Base-by-base conservation (phyloP, 345 rosid species). In the Carallia pectinifolia region DNA sequence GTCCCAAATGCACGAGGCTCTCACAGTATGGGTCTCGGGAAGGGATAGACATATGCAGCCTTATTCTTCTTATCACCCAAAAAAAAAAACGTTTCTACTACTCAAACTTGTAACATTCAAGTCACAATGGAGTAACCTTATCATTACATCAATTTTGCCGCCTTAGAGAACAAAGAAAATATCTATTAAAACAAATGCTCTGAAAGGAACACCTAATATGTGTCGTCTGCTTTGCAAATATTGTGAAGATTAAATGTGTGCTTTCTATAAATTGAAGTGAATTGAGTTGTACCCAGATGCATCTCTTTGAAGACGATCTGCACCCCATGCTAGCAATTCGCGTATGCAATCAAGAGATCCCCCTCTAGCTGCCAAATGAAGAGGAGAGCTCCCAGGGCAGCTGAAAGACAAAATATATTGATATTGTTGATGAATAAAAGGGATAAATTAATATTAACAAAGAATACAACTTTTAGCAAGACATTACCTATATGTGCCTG, bases 241-340 rank as follows among this genome's bases (percentile, higher is more conserved):
- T 44, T 44, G 50, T 44, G 50, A 44, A 56, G 29, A 23, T 9
- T 23, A 56, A 23, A n/a, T 19, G 60, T 8, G 12, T 56, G 33
- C 31, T 13, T 56, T 56, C 33, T 56, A 30, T 27, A 56, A 15
- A 9, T 30, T 8, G 30, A 56, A 44, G 4, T 44, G 50, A 44
- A 12, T 44, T 44, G 50, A 44, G 52, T 18, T 60, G 55, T 87
- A 92, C 99, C 99, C 99, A 58, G 93, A 86, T 60, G 87, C 84
- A 74, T 96, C 99, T 90, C 96, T 84, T 61, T 90, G 98, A 79
- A 79, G 85, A 71, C 99, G 98, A 87, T 96, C 96, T 16, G 98
- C 98, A 64, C 98, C 98, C 97, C 97, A 92, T 8, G 98, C 96
- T 67, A 96, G 86, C 81, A 96, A 80, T 40, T 82, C 88, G 4